Conservation (phyloP, 352 stramenopile genomes). For the Globisporangium carolinianum region DNA sequence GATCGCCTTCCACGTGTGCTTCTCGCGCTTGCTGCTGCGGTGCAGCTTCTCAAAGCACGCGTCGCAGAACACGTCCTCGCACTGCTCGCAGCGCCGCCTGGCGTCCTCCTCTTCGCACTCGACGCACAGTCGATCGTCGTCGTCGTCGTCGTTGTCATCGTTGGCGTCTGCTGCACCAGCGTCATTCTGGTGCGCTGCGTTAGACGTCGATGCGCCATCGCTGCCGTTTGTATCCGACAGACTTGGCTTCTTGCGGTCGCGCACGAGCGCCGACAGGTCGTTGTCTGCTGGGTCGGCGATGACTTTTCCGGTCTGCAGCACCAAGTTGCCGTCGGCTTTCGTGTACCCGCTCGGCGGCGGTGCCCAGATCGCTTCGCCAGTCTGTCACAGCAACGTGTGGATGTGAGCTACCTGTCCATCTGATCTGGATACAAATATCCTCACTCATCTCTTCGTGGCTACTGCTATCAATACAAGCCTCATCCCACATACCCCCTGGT, state of each 20-base stretch:
- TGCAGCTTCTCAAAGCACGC: conserved; percentile 74
- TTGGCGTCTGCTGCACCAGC: conserved; percentile 6
- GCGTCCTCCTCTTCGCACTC: conserved; percentile 79
- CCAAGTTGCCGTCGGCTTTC: conserved; percentile 53
- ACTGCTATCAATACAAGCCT: neutral
- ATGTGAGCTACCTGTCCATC: neutral
- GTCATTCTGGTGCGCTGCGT: conserved; percentile 2
- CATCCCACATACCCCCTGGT: conserved; percentile 29
- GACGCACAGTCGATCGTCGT: conserved; percentile 62
- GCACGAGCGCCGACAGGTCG: conserved; percentile 22
- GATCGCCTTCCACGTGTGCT: conserved; percentile 74
- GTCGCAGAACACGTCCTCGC: conserved; percentile 76
- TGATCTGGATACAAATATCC: too few species aligned
- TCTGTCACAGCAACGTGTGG: conserved; percentile 15
- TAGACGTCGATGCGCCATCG: neutral
- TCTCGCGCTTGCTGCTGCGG: conserved; percentile 55
- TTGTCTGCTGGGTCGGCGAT: conserved; percentile 46
- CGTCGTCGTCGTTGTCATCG: conserved; percentile 28
- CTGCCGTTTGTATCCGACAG: conserved; percentile 1
- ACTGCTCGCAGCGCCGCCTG: conserved; percentile 54
- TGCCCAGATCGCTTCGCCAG: conserved; percentile 61
- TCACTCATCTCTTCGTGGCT: neutral
- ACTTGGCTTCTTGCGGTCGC: conserved; percentile 16
- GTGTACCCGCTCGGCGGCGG: conserved; percentile 65
- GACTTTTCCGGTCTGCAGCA: conserved; percentile 62